Evolutionary conservation across 257 asterid species (phyloP).

Genomic region (Nicotiana attenuata): DNA sequence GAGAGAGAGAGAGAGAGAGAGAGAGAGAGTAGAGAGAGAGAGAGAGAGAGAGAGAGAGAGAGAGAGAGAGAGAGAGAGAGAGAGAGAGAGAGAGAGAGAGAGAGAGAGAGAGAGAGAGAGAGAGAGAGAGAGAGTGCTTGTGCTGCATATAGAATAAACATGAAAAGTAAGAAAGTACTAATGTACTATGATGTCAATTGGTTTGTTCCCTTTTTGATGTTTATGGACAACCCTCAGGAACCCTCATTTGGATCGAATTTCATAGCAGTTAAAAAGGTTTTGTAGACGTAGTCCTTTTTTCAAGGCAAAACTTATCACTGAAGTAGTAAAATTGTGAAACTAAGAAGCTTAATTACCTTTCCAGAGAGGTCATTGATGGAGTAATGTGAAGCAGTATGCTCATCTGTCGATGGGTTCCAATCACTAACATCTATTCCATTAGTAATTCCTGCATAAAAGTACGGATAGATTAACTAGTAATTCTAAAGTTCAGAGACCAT

Average conservation of each 20-base stretch:
- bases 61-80: too few species aligned
- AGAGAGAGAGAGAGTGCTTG: not conserved
- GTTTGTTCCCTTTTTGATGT: not conserved
- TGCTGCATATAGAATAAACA: not conserved
- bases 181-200: not conserved
- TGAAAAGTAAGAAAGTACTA: not conserved
- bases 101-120: not conserved
- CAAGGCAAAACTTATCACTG: not conserved
- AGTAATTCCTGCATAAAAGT: conserved; percentile 63
- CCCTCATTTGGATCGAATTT: not conserved
- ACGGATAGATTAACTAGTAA: not conserved
- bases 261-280: not conserved
- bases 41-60: too few species aligned
- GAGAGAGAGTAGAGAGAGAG: too few species aligned
- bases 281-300: not conserved
- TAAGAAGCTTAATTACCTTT: conserved; percentile 51
- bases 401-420: conserved; percentile 79
- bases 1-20: too few species aligned
- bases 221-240: not conserved
- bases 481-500: not conserved
- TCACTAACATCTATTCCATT: conserved; percentile 80
- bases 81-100: not conserved
- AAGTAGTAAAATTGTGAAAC: not conserved
- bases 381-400: conserved; percentile 56
- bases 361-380: conserved; percentile 74